These are phyloP conservation scores for Verticillium tricorpus DNA, from an alignment of 2,329 filamentous ascomycete species.

Conservation along the genomic window DNA sequence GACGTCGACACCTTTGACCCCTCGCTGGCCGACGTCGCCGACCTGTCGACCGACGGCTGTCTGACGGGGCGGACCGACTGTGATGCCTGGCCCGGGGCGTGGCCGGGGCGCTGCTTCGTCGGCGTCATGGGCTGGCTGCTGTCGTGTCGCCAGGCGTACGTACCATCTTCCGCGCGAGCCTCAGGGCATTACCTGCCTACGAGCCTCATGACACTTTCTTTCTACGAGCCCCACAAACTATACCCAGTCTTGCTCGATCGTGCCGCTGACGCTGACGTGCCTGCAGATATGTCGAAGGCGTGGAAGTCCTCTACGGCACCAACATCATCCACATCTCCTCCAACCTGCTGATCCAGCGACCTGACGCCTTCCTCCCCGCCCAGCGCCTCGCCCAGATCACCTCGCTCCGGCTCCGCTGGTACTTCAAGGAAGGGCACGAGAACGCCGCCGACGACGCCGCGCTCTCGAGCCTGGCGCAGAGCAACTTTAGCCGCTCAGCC, in stretches of 20 bases:
- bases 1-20: background rate
- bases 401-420: constrained; percentile 19
- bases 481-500: background rate
- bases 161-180: background rate
- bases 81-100: constrained; percentile 12
- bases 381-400: constrained; percentile 16
- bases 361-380: constrained; percentile 13
- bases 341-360: constrained; percentile 13
- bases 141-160: constrained; percentile 20
- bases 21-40: background rate
- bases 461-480: background rate
- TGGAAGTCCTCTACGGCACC: constrained; percentile 20
- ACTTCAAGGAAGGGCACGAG: background rate
- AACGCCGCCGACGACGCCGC: background rate
- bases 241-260: too few relatives aligned
- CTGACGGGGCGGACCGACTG: background rate
- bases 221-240: too few relatives aligned
- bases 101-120: constrained; percentile 15
- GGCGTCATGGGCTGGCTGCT: constrained; percentile 25
- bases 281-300: constrained; percentile 20
- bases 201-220: too few relatives aligned
- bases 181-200: too few relatives aligned
- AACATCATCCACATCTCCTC: constrained; percentile 22
- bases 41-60: background rate
- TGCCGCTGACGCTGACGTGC: too few relatives aligned